Percentiles rank a stretch among this genome's conserved stretches.
Evolutionary conservation across 1,284 basidiomycete species (phyloP).

Genomic region (Gastroboletus turbinatus): DNA sequence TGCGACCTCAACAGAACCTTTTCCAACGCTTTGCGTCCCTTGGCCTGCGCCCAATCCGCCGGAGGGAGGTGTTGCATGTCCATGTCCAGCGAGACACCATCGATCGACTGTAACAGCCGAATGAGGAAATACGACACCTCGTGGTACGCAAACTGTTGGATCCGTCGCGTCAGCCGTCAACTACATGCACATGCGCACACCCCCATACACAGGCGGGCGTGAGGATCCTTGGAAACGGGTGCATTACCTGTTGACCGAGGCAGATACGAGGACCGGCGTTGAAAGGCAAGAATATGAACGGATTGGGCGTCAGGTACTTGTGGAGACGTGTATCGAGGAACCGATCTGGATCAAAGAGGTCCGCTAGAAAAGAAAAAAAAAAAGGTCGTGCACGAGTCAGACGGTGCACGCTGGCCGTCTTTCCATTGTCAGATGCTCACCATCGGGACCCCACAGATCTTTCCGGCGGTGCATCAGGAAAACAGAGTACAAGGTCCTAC

Average conservation of each 20-base stretch:
- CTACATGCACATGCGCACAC: not conserved
- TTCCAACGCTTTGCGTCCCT: slow-evolving; percentile 30
- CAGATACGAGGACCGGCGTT: slow-evolving; percentile 51
- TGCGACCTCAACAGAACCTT: slow-evolving; percentile 37
- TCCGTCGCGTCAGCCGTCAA: not conserved
- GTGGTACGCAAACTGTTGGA: slow-evolving; percentile 39
- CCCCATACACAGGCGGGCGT: too few species aligned
- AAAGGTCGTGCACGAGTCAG: not conserved
- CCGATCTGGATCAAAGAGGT: slow-evolving; percentile 50
- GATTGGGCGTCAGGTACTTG: slow-evolving; percentile 29
- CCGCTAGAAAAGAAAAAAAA: slow-evolving; percentile 24
- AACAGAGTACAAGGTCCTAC: slow-evolving; percentile 27
- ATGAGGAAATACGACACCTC: slow-evolving; percentile 42
- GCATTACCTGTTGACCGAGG: slow-evolving; percentile 45
- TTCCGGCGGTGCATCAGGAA: slow-evolving; percentile 38
- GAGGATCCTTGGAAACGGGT: not conserved
- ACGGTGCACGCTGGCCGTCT: not conserved
- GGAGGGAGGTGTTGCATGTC: slow-evolving; percentile 33
- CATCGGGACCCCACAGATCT: slow-evolving; percentile 39
- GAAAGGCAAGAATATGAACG: slow-evolving; percentile 51
- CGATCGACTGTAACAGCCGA: slow-evolving; percentile 40
- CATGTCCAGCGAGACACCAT: slow-evolving; percentile 31
- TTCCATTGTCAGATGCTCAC: slow-evolving; percentile 13
- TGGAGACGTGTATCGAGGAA: slow-evolving; percentile 44
- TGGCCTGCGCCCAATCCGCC: slow-evolving; percentile 25